Evolutionary conservation across 331 rosid genomes (phyloP), one percentile per base, ranked within the genome.

Genomic region (Malus hybrid): DNA sequence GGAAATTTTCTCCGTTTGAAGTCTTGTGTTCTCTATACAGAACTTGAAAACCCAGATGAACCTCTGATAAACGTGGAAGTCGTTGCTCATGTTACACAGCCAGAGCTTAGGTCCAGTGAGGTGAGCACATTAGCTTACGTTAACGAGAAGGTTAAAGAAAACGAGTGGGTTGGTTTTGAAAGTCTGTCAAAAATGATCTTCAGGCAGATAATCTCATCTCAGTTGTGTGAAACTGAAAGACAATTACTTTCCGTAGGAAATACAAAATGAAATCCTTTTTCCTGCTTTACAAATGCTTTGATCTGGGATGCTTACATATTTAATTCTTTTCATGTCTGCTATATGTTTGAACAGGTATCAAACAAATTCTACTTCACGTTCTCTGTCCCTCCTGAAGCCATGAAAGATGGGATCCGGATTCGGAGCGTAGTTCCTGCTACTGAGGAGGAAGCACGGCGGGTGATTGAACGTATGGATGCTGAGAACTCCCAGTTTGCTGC

Each of bases 321-420:
- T 78, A 62, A 46, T n/a, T 19, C 39, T 67, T 29, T 67, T 59
- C 39, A 16, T 74, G 73, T 61, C 57, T 31, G 52, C 11, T 22
- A 10, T 59, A 22, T 22, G 28, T 66, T 65, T 65, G 70, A 50
- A 75, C 87, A 90, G 97, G 90, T 94, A 46, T 94, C 97, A 63
- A 94, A 94, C 84, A 92, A 85, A 84, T 92, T 94, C 88, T 92
- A 92, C 86, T 84, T 94, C 86, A 90, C 97, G 10, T 94, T 91
- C 78, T 86, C 92, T 20, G 88, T 87, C 56, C 81, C 74, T 59
- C 88, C 89, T 1, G 93, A 83, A 76, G 88, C 93, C 48, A 63
- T 84, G 22, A 85, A 79, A 76, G 85, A 83, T 39, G 91, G 95
- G 16, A 70, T 82, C 82, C 88, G 76, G 68, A 79, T 92, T 76